phyloP scores from a whole-genome alignment of 2,329 filamentous ascomycete genomes.

The Epichloe gansuensis region DNA sequence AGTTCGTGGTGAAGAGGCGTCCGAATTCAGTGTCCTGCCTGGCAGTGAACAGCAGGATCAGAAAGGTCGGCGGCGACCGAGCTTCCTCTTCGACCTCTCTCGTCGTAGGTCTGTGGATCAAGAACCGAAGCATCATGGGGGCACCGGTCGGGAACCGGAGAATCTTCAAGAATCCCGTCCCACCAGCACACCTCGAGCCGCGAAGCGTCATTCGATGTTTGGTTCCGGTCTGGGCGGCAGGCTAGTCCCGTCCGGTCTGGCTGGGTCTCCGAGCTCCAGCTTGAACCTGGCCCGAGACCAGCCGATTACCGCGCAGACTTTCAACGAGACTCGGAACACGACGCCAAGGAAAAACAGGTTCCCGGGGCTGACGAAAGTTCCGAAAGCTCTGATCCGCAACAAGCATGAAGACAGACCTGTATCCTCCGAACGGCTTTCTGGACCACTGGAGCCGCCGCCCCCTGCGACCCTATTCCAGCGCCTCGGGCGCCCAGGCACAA shows the following conservation, averaged over 20 bases:
- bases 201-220: slow-evolving; percentile 29
- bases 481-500: slow-evolving; percentile 13
- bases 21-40: slow-evolving; percentile 27
- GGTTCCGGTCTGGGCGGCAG: slow-evolving; percentile 15
- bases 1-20: slow-evolving; percentile 26
- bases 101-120: slow-evolving; percentile 13
- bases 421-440: slow-evolving; percentile 2
- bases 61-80: slow-evolving; percentile 26
- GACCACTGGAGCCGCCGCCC: background rate
- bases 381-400: slow-evolving; percentile 9
- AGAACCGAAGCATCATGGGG: background rate
- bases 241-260: slow-evolving; percentile 8
- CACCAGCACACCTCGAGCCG: slow-evolving; percentile 14
- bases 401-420: background rate
- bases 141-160: slow-evolving; percentile 3
- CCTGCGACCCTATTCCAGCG: slow-evolving; percentile 3
- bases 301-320: background rate
- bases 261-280: slow-evolving; percentile 13
- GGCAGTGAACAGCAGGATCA: slow-evolving; percentile 22
- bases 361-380: slow-evolving; percentile 22
- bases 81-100: slow-evolving; percentile 23
- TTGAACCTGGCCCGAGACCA: slow-evolving; percentile 9
- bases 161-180: slow-evolving; percentile 7
- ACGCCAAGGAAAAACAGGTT: slow-evolving; percentile 30
- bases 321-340: slow-evolving; percentile 3